phyloP scores from a whole-genome alignment of 169 alveolate species.

The Toxoplasma gondii region DNA sequence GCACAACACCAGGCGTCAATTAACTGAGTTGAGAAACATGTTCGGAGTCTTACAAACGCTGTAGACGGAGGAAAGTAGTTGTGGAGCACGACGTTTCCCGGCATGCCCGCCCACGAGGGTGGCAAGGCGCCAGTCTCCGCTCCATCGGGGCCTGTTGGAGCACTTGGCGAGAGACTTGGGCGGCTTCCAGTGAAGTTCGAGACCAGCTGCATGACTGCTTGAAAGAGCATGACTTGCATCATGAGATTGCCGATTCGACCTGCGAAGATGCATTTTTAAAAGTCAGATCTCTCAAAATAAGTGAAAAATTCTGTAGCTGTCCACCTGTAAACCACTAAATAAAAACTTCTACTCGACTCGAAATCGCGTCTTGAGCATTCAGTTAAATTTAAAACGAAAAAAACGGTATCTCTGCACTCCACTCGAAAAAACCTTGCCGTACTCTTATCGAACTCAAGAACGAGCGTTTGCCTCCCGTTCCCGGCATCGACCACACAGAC shows the following conservation, averaged over 20 bases:
- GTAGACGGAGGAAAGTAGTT: neutral
- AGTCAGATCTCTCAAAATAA: neutral
- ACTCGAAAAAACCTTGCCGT: too few species aligned
- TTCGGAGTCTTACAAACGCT: neutral
- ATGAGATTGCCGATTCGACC: neutral
- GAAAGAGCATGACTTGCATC: neutral
- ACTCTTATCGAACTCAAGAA: too few species aligned
- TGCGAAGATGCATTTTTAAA: neutral
- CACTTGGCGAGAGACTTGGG: neutral
- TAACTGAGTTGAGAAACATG: too few species aligned
- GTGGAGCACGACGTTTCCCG: neutral
- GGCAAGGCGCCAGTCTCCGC: neutral
- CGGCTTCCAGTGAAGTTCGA: neutral
- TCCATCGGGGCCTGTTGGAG: neutral
- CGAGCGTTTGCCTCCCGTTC: too few species aligned
- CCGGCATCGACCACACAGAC: too few species aligned
- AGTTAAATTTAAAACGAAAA: neutral
- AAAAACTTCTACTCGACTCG: neutral
- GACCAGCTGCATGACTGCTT: slow-evolving; percentile 27
- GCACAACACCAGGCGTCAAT: too few species aligned
- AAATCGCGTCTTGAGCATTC: neutral
- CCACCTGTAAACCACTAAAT: too few species aligned
- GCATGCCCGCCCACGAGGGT: neutral
- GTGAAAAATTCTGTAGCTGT: too few species aligned
- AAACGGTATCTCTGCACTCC: too few species aligned